Percentiles rank a stretch among this genome's conserved stretches.
phyloP scores from a whole-genome alignment of 1,284 basidiomycete species.

The Naganishia liquefaciens region DNA sequence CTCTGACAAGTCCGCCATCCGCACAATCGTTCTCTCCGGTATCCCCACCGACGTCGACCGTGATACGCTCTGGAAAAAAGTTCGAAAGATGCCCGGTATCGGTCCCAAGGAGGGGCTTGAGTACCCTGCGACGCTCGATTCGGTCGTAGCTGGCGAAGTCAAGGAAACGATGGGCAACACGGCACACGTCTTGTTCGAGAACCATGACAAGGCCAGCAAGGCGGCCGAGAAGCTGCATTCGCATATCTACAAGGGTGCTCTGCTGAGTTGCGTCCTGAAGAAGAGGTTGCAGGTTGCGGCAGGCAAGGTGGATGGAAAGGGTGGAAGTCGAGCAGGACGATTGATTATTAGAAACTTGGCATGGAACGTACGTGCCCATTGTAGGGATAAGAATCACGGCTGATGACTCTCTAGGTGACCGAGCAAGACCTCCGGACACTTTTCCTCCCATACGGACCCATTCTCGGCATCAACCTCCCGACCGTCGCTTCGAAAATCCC shows the following conservation, averaged over 20 bases:
- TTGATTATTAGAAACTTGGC: slow-evolving; percentile 92
- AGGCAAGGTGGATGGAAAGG: slow-evolving; percentile 50
- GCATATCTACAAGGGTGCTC: slow-evolving; percentile 85
- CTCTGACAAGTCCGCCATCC: slow-evolving; percentile 71
- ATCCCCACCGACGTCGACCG: slow-evolving; percentile 69
- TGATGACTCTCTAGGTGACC: slow-evolving; percentile 61
- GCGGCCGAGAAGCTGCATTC: slow-evolving; percentile 84
- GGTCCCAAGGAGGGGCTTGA: slow-evolving; percentile 64
- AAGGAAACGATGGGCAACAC: slow-evolving; percentile 30
- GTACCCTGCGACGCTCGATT: slow-evolving; percentile 63
- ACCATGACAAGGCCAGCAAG: slow-evolving; percentile 68
- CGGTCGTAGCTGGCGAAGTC: slow-evolving; percentile 54
- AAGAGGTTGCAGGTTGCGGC: slow-evolving; percentile 71
- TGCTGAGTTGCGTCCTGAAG: slow-evolving; percentile 87
- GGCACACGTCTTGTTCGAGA: slow-evolving; percentile 77
- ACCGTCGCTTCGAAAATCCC: slow-evolving; percentile 56
- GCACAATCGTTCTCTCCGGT: slow-evolving; percentile 76
- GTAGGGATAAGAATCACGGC: not conserved
- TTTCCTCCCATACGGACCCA: slow-evolving; percentile 85
- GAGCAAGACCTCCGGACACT: slow-evolving; percentile 82
- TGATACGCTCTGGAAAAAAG: slow-evolving; percentile 81
- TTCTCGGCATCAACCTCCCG: slow-evolving; percentile 83
- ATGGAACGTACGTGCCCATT: slow-evolving; percentile 57
- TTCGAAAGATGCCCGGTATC: slow-evolving; percentile 64
- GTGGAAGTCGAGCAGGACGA: slow-evolving; percentile 64